These are phyloP conservation scores for Fennellomyces sp. DNA, from an alignment of 371 early-diverging fungal genomes.

Conservation along the genomic window DNA sequence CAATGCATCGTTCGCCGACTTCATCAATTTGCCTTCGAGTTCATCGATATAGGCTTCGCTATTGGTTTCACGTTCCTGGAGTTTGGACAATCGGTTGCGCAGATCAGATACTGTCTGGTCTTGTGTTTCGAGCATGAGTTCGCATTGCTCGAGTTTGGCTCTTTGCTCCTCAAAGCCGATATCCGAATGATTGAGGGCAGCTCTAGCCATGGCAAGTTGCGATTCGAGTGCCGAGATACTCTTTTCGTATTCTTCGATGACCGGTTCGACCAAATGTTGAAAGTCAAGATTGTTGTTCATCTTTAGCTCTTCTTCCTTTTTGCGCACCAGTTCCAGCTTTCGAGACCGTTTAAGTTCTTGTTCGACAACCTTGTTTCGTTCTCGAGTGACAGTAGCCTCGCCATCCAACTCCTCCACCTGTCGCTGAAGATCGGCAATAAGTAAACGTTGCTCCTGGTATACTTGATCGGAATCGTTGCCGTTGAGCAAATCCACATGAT, in stretches of 20 bases:
- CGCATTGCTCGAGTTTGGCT: slow-evolving; percentile 35
- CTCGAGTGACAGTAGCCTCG: slow-evolving; percentile 38
- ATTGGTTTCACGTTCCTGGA: slow-evolving; percentile 39
- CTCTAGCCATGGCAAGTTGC: slow-evolving; percentile 57
- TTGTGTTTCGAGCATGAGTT: slow-evolving; percentile 35
- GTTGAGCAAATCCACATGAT: background rate
- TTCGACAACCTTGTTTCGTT: slow-evolving; percentile 41
- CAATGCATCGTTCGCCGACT: slow-evolving; percentile 36
- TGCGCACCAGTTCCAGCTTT: slow-evolving; percentile 17
- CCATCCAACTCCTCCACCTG: slow-evolving; percentile 49
- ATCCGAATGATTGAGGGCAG: slow-evolving; percentile 56
- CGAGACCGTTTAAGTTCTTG: slow-evolving; percentile 37
- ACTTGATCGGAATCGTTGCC: slow-evolving; percentile 17
- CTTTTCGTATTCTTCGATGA: slow-evolving; percentile 74
- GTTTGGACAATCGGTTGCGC: slow-evolving; percentile 24
- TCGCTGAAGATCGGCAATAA: slow-evolving; percentile 46
- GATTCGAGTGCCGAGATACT: slow-evolving; percentile 60
- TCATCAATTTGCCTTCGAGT: slow-evolving; percentile 44
- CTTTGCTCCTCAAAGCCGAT: slow-evolving; percentile 56
- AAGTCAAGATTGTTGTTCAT: slow-evolving; percentile 35
- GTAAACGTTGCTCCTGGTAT: slow-evolving; percentile 36
- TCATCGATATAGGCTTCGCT: slow-evolving; percentile 48
- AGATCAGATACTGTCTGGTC: slow-evolving; percentile 38
- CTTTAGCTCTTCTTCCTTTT: slow-evolving; percentile 12
- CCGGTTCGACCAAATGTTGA: slow-evolving; percentile 69